Conservation (phyloP, 805 yeast species). For the Teunomyces barrocoloradensis region DNA sequence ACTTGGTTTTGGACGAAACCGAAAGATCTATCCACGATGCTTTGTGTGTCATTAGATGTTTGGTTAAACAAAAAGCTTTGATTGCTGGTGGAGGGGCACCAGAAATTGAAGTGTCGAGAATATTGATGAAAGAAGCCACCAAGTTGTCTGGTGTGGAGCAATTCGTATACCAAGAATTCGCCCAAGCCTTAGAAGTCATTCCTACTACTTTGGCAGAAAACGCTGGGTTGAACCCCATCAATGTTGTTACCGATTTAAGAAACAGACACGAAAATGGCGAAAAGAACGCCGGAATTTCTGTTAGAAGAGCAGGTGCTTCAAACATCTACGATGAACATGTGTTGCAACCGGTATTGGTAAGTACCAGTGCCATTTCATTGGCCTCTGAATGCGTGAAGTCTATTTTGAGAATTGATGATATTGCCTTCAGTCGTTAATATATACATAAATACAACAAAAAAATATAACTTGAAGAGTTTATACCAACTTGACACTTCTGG, state of each 20-base stretch:
- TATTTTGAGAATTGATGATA: constrained; percentile 94
- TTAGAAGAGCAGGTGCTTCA: constrained; percentile 88
- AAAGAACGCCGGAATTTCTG: constrained; percentile 91
- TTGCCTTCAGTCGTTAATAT: constrained; percentile 70
- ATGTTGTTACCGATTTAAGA: constrained; percentile 88
- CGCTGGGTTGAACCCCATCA: constrained; percentile 89
- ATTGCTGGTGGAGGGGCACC: constrained; percentile 99
- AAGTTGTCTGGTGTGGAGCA: constrained; percentile 82
- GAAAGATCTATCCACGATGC: constrained; percentile 98
- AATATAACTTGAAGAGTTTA: constrained; percentile 1
- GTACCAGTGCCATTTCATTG: constrained; percentile 87
- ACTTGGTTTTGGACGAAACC: constrained; percentile 87
- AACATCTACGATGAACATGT: constrained; percentile 93
- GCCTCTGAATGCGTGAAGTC: constrained; percentile 97
- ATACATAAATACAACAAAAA: not conserved
- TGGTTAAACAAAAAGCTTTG: constrained; percentile 81
- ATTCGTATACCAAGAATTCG: constrained; percentile 87
- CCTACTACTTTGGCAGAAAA: constrained; percentile 95
- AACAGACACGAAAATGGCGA: constrained; percentile 90
- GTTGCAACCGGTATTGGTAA: constrained; percentile 92
- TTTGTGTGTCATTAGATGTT: constrained; percentile 84
- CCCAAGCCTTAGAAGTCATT: constrained; percentile 85
- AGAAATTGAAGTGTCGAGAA: constrained; percentile 83
- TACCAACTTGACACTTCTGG: constrained; percentile 80
- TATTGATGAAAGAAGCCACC: constrained; percentile 67